These are phyloP conservation scores for Penicillium alfredii DNA, from an alignment of 495 filamentous ascomycete species.

Conservation along the genomic window DNA sequence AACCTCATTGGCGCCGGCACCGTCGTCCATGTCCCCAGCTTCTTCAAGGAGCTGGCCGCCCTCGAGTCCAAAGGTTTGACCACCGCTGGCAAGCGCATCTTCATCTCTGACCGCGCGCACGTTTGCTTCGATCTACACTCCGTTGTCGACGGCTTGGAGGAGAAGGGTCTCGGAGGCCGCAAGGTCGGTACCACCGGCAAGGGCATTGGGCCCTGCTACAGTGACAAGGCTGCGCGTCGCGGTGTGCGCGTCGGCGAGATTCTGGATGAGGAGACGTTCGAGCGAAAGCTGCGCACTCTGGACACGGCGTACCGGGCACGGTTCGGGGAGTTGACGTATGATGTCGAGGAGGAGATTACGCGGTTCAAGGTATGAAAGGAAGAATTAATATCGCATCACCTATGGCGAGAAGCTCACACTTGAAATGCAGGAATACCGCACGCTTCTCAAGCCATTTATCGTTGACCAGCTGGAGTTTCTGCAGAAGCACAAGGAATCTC, in stretches of 20 bases:
- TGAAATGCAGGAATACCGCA: conserved; percentile 52
- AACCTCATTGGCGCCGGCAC: conserved; percentile 85
- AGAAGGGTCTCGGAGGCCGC: conserved; percentile 63
- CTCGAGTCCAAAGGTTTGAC: conserved; percentile 67
- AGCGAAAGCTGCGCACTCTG: conserved; percentile 62
- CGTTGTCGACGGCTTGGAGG: conserved; percentile 75
- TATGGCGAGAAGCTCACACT: too few relatives aligned
- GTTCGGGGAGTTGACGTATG: conserved; percentile 71
- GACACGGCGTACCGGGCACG: conserved; percentile 61
- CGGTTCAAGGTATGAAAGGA: conserved; percentile 57
- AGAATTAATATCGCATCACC: too few relatives aligned
- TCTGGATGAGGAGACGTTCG: conserved; percentile 66
- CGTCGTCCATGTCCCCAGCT: conserved; percentile 77
- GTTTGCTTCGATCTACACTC: conserved; percentile 81
- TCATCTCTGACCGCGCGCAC: conserved; percentile 76
- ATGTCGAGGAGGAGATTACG: conserved; percentile 73
- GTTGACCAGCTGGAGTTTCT: conserved; percentile 55
- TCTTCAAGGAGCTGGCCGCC: conserved; percentile 78
- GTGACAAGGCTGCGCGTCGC: conserved; percentile 69
- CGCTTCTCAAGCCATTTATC: conserved; percentile 59
- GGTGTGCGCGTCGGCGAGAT: conserved; percentile 74
- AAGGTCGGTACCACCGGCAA: conserved; percentile 55
- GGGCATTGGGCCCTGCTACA: conserved; percentile 76
- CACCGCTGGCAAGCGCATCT: conserved; percentile 59
- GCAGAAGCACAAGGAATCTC: conserved; percentile 47